Conservation (phyloP, 2,329 filamentous ascomycete species). For the Penicillium sumatraense region DNA sequence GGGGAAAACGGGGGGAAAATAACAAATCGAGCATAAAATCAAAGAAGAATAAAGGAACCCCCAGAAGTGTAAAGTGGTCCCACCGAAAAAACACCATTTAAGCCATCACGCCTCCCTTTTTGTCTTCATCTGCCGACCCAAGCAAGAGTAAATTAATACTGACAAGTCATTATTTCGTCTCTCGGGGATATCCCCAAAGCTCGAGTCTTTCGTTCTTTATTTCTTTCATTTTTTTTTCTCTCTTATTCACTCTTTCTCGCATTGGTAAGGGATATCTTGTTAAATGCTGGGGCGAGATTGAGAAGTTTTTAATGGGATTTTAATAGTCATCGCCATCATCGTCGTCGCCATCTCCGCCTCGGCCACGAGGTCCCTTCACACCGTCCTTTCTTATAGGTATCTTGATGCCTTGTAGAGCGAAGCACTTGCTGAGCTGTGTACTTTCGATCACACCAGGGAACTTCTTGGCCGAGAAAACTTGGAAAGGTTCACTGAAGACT, state of each 20-base stretch:
- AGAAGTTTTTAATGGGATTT: slow-evolving; percentile 5
- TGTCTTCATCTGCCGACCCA: slow-evolving; percentile 24
- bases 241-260: neutral
- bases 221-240: slow-evolving; percentile 4
- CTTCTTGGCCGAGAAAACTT: slow-evolving; percentile 95
- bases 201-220: no score
- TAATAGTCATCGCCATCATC: slow-evolving; percentile 39
- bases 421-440: slow-evolving; percentile 86
- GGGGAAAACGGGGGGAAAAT: slow-evolving; percentile 14
- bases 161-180: slow-evolving; percentile 12
- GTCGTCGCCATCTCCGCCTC: slow-evolving; percentile 39
- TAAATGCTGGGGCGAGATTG: slow-evolving; percentile 1
- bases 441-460: slow-evolving; percentile 97
- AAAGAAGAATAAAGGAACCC: neutral
- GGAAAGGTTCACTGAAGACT: slow-evolving; percentile 85
- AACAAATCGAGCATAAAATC: slow-evolving; percentile 16
- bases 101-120: slow-evolving; percentile 30
- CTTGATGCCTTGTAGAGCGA: slow-evolving; percentile 92
- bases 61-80: slow-evolving; percentile 11
- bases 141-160: slow-evolving; percentile 18
- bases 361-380: slow-evolving; percentile 48
- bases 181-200: slow-evolving; percentile 4
- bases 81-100: slow-evolving; percentile 33
- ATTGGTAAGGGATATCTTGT: no score
- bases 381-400: slow-evolving; percentile 94